phyloP scores from a whole-genome alignment of 345 rosid genomes.

The Gossypium arboreum region DNA sequence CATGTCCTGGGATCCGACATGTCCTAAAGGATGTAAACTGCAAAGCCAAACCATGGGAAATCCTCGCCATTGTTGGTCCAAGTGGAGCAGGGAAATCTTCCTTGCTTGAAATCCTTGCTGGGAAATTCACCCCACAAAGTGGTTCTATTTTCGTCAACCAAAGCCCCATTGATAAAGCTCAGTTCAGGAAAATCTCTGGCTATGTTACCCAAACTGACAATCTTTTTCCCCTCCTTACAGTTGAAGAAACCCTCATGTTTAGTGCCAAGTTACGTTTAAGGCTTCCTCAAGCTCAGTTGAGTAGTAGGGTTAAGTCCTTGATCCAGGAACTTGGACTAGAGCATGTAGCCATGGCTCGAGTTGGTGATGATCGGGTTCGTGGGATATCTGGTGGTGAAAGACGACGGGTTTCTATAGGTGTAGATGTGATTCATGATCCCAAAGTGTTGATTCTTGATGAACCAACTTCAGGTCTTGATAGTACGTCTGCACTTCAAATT shows the following conservation, averaged over 20 bases:
- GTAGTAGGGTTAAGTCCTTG: constrained; percentile 56
- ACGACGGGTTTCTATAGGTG: constrained; percentile 93
- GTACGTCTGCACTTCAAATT: constrained; percentile 77
- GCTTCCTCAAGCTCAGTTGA: constrained; percentile 49
- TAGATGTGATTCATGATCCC: constrained; percentile 88
- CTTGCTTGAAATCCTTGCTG: constrained; percentile 76
- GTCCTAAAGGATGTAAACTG: constrained; percentile 72
- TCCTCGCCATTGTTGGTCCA: constrained; percentile 91
- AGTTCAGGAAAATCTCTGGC: constrained; percentile 71
- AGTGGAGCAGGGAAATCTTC: constrained; percentile 97
- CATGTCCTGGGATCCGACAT: constrained; percentile 31
- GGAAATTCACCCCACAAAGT: constrained; percentile 48
- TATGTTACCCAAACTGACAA: constrained; percentile 84
- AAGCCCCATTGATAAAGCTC: constrained; percentile 51
- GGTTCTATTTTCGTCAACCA: constrained; percentile 69
- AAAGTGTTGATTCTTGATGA: constrained; percentile 88
- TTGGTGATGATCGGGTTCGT: constrained; percentile 76
- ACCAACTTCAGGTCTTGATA: constrained; percentile 96
- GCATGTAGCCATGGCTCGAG: constrained; percentile 60
- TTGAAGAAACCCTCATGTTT: constrained; percentile 88
- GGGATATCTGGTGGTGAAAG: constrained; percentile 97
- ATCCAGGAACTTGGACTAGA: constrained; percentile 79
- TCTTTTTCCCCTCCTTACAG: constrained; percentile 89
- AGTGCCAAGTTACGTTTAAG: constrained; percentile 76
- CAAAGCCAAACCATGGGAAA: constrained; percentile 90